A percentile compares a stretch with the other conserved stretches of the same genome.
phyloP scores from a whole-genome alignment of 164 flowering plant species.

The Taxillus chinensis region DNA sequence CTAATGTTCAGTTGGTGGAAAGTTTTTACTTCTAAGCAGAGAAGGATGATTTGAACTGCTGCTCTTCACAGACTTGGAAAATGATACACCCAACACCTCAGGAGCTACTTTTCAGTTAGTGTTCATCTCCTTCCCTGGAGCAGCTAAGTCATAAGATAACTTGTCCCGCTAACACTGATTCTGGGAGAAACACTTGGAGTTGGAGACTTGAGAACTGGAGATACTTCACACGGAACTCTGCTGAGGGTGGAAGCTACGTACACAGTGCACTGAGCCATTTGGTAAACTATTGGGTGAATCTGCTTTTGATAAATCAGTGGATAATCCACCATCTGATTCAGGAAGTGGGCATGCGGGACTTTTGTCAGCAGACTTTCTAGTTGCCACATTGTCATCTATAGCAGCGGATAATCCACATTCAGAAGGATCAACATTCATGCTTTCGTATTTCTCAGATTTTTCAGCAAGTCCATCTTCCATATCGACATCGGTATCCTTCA shows the following conservation, averaged over 20 bases:
- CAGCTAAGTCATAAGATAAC: constrained; percentile 57
- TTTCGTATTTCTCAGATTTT: constrained; percentile 18
- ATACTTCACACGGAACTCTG: constrained; percentile 28
- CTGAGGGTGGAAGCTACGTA: constrained; percentile 23
- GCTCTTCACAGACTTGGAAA: constrained; percentile 11
- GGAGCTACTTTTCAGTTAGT: constrained; percentile 10
- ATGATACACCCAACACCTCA: constrained; percentile 25
- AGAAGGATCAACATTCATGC: constrained; percentile 8
- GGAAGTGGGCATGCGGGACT: background rate
- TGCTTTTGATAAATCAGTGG: constrained; percentile 9
- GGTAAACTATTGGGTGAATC: constrained; percentile 13
- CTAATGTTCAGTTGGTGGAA: constrained; percentile 45
- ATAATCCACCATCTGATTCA: constrained; percentile 12
- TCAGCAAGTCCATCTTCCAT: constrained; percentile 54
- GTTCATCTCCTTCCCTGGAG: constrained; percentile 40
- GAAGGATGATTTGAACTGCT: background rate
- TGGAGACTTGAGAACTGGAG: constrained; percentile 60
- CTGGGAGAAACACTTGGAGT: constrained; percentile 64
- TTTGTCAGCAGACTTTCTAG: no score
- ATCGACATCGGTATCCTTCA: constrained; percentile 48
- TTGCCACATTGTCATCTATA: no score
- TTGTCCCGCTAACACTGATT: constrained; percentile 43
- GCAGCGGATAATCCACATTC: background rate
- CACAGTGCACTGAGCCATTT: constrained; percentile 12
- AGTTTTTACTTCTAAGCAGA: constrained; percentile 19